Percentiles rank a stretch among this genome's conserved stretches.
These are phyloP conservation scores for Trichoderma sp. DNA, from an alignment of 2,329 filamentous ascomycete species.

Conservation along the genomic window DNA sequence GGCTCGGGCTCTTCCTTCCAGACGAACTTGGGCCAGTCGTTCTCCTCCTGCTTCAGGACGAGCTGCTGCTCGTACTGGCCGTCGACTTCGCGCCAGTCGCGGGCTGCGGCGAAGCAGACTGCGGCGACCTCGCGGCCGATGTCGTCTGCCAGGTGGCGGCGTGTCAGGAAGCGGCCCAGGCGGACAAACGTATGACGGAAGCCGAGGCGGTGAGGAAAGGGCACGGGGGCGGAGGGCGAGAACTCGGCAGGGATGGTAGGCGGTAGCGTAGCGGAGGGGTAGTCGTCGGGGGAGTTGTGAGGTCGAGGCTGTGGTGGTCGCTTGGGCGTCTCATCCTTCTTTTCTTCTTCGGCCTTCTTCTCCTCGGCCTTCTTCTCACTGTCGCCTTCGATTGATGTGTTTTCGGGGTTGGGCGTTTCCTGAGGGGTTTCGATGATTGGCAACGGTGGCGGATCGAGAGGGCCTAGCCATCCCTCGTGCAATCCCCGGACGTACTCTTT, in stretches of 20 bases:
- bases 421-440: constrained; percentile 31
- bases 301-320: constrained; percentile 66
- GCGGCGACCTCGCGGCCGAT: constrained; percentile 87
- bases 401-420: constrained; percentile 30
- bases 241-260: constrained; percentile 69
- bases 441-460: constrained; percentile 64
- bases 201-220: constrained; percentile 87
- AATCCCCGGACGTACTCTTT: constrained; percentile 94
- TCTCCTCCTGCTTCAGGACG: constrained; percentile 70
- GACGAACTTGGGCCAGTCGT: constrained; percentile 81
- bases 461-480: constrained; percentile 95
- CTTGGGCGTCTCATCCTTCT: constrained; percentile 58
- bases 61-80: constrained; percentile 50
- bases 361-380: constrained; percentile 36
- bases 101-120: constrained; percentile 67
- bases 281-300: constrained; percentile 74
- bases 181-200: constrained; percentile 88
- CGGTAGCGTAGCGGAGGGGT: constrained; percentile 67
- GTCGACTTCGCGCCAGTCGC: constrained; percentile 52
- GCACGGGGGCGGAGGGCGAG: constrained; percentile 70
- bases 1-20: constrained; percentile 57
- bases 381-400: constrained; percentile 32
- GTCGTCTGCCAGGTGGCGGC: constrained; percentile 79
- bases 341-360: constrained; percentile 41
- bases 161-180: constrained; percentile 84